Conservation (phyloP, 2,329 filamentous ascomycete genomes). For the Fulvia fulva region DNA sequence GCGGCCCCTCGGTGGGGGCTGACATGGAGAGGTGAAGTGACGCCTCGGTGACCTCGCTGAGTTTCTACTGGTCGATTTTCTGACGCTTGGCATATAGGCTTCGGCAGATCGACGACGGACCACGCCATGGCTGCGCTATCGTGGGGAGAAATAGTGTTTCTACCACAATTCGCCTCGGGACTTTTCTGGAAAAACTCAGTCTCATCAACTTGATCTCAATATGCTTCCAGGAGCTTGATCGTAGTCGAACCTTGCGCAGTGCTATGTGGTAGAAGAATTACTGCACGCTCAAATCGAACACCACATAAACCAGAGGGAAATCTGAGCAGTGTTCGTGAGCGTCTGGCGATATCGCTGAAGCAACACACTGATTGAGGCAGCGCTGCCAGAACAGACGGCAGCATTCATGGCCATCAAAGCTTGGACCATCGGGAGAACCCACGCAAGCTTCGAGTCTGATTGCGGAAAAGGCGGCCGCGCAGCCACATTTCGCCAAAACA, state of each 20-base stretch:
- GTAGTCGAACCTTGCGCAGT: neutral
- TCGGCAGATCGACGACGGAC: neutral
- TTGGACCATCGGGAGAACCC: neutral
- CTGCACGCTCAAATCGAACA: too few relatives aligned
- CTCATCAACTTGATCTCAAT: neutral
- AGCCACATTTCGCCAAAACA: neutral
- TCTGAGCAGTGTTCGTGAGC: too few relatives aligned
- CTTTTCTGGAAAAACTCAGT: neutral
- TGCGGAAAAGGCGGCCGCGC: neutral
- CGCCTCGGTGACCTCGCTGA: neutral
- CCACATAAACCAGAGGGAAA: too few relatives aligned
- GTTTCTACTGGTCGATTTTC: neutral
- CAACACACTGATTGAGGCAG: too few relatives aligned
- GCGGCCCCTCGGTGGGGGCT: neutral
- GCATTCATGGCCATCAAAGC: too few relatives aligned
- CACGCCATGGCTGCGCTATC: neutral
- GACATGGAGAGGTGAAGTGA: neutral
- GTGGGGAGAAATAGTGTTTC: neutral
- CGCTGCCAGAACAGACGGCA: too few relatives aligned
- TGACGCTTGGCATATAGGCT: neutral
- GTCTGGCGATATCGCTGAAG: too few relatives aligned
- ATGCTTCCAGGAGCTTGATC: neutral
- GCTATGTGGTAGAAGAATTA: too few relatives aligned
- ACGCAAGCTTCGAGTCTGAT: neutral
- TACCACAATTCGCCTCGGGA: neutral